Evolutionary conservation across 164 flowering plant genomes (phyloP).

Genomic region (Houttuynia cordata): DNA sequence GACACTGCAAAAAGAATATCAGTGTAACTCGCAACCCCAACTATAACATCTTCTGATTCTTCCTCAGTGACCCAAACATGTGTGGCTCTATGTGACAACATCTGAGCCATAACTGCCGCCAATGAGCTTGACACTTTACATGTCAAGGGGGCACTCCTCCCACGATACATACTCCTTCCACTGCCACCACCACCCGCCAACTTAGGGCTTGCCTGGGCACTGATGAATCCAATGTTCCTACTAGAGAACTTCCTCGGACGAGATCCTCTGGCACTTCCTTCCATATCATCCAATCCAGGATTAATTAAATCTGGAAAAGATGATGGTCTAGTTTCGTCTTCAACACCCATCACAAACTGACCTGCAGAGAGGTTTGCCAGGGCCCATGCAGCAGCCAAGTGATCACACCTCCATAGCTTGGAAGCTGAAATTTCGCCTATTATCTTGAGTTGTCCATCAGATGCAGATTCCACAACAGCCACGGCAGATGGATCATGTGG

Average conservation of each 20-base stretch:
- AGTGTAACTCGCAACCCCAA: constrained; percentile 77
- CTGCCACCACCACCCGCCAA: constrained; percentile 12
- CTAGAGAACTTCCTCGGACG: constrained; percentile 55
- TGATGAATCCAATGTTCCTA: constrained; percentile 69
- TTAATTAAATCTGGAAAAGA: constrained; percentile 23
- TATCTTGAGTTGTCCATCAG: constrained; percentile 46
- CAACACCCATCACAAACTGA: constrained; percentile 95
- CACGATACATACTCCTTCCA: constrained; percentile 72
- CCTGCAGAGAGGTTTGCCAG: constrained; percentile 85
- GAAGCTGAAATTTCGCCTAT: constrained; percentile 88
- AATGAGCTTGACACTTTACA: constrained; percentile 70
- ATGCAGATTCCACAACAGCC: constrained; percentile 60
- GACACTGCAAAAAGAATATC: constrained; percentile 73
- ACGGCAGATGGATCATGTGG: constrained; percentile 67
- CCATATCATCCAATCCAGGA: constrained; percentile 15
- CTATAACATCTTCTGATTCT: constrained; percentile 55
- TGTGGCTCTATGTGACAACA: constrained; percentile 86
- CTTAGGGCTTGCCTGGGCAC: constrained; percentile 30
- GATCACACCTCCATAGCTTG: constrained; percentile 84
- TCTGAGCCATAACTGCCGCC: constrained; percentile 99
- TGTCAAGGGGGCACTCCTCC: constrained; percentile 82
- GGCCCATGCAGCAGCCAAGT: constrained; percentile 93
- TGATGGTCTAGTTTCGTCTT: constrained; percentile 35
- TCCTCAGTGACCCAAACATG: constrained; percentile 94
- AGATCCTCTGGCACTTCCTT: constrained; percentile 14